Evolutionary conservation across 1,139 yeast genomes (phyloP).

Genomic region (Starmera stellimalicola): DNA sequence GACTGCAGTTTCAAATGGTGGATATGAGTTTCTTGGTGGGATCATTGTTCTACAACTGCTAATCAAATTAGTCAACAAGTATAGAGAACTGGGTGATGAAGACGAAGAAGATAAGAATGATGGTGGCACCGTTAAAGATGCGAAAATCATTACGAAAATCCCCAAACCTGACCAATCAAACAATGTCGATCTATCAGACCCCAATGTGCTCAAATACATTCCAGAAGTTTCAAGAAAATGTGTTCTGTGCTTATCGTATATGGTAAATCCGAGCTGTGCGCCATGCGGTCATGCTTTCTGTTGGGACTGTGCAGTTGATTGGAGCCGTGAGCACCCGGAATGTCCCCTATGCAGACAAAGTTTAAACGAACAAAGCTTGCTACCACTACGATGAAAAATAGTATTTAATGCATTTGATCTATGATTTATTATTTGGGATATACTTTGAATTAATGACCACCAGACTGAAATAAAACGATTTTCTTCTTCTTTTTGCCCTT

Average conservation of each 20-base stretch:
- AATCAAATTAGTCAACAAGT: constrained; percentile 29
- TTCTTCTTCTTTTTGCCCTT: constrained; percentile 27
- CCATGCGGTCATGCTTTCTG: constrained; percentile 91
- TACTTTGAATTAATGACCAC: constrained; percentile 16
- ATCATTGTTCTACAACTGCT: constrained; percentile 52
- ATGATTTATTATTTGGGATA: too few species aligned
- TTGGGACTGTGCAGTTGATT: constrained; percentile 84
- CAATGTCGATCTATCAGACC: constrained; percentile 47
- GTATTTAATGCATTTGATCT: not conserved
- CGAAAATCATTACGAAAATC: not conserved
- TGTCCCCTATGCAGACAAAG: constrained; percentile 87
- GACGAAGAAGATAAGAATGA: constrained; percentile 1
- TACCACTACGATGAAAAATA: constrained; percentile 44
- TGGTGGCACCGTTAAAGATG: constrained; percentile 2
- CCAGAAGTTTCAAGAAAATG: constrained; percentile 67
- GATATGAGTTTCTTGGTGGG: constrained; percentile 72
- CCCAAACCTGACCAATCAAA: constrained; percentile 1
- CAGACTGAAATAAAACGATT: constrained; percentile 36
- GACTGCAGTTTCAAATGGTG: constrained; percentile 34
- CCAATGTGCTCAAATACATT: constrained; percentile 51
- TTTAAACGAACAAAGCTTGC: constrained; percentile 63
- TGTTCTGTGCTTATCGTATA: constrained; percentile 70
- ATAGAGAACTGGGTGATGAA: constrained; percentile 5
- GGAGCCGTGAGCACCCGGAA: constrained; percentile 83
- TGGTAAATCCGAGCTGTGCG: constrained; percentile 79